Evolutionary conservation across 768 basidiomycete genomes (phyloP), one percentile per base, ranked within the genome.

Genomic region (Suillus occidentalis): DNA sequence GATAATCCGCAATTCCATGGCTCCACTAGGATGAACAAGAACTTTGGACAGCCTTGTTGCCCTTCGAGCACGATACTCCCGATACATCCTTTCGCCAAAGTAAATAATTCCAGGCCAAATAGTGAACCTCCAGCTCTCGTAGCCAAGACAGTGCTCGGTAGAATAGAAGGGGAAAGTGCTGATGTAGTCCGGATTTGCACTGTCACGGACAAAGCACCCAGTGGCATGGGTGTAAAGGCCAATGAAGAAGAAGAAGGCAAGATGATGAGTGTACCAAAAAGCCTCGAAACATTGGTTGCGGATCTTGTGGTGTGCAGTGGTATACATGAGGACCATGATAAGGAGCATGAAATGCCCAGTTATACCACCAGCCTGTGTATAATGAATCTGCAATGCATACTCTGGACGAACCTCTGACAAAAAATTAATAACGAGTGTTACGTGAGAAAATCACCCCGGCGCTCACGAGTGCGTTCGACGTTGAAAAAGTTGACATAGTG

Each of bases 221-320:
- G 91, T 91, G 10, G 95, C 94, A 75, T 96, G 95, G 25, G 91
- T 85, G 78, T 91, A 97, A 56, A 97, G 85, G 39, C 87, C 92
- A 66, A 96, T 81, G 88, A 96, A 92, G 81, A 96, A 95, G 81
- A 95, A 93, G 83, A 95, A 94, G 13, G 92, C 93, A 47, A 95
- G 86, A 70, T 96, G 95, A 69, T 97, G 95, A 40, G 95, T 95
- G 76, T 95, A 97, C 95, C 95, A 97, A 82, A 98, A 98, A 1
- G 87, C 93, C 76, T 98, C 95, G 77, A 96, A 97, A 80, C 89
- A 92, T 77, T 95, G 92, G 66, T 85, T 77, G 69, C 95, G 90
- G 67, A 98, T 89, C 78, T 91, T 94, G 72, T 87, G 83, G 77
- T 95, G 93, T 4, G 95, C 94, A 25, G 94, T 95, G 47, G 91